phyloP scores from a whole-genome alignment of 139 green algal species.

The Medakamo hakoo region DNA sequence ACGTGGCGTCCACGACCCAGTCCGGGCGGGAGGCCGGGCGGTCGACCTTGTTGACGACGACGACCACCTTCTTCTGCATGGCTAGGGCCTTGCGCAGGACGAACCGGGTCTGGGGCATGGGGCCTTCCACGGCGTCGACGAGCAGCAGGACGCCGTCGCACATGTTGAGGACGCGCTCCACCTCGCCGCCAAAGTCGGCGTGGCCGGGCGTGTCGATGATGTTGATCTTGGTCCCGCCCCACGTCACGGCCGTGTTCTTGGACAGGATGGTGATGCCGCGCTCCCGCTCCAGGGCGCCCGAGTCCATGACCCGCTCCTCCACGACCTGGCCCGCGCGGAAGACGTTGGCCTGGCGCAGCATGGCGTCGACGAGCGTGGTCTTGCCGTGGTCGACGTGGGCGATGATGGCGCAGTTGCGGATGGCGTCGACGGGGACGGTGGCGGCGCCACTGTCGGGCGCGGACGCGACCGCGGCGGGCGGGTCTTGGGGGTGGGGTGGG shows the following conservation, averaged over 20 bases:
- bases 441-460: too few species aligned
- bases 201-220: conserved; percentile 99
- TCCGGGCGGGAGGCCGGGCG: conserved; percentile 50
- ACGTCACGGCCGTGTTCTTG: conserved; percentile 95
- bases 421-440: conserved; percentile 7
- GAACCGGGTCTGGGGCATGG: conserved; percentile 98
- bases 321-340: conserved; percentile 65
- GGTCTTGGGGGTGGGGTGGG: neutral
- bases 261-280: conserved; percentile 97
- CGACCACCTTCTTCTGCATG: conserved; percentile 87
- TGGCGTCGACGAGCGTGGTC: conserved; percentile 76
- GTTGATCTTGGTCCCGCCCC: conserved; percentile 80
- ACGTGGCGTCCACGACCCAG: conserved; percentile 78
- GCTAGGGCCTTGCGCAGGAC: conserved; percentile 91
- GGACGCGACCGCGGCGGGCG: neutral
- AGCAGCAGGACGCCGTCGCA: conserved; percentile 96
- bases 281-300: conserved; percentile 91
- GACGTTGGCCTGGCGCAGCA: conserved; percentile 83
- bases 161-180: conserved; percentile 99
- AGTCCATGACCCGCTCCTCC: conserved; percentile 90
- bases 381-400: conserved; percentile 75
- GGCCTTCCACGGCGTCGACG: conserved; percentile 92
- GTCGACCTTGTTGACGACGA: conserved; percentile 99
- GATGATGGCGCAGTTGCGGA: conserved; percentile 49
- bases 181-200: conserved; percentile 97